Conservation (phyloP, 2,329 filamentous ascomycete species). For the Mycocentrospora acerina region DNA sequence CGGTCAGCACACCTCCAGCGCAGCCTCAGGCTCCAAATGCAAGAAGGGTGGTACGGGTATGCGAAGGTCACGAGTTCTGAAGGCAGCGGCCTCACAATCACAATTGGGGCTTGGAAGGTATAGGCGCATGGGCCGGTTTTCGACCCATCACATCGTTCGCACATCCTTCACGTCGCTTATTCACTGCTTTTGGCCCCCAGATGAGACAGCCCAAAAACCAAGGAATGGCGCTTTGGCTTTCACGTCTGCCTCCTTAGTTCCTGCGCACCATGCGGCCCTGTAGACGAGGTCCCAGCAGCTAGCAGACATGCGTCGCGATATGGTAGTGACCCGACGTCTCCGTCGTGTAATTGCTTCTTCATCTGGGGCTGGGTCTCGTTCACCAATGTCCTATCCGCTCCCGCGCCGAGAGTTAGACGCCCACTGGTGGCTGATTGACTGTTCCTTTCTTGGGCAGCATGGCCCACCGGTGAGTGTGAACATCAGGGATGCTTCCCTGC, state of each 20-base stretch:
- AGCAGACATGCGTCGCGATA: conserved; percentile 16
- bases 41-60: too few species aligned
- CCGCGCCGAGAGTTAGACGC: conserved; percentile 24
- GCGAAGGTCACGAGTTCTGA: too few species aligned
- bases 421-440: conserved; percentile 35
- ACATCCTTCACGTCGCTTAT: conserved; percentile 2
- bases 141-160: conserved; percentile 11
- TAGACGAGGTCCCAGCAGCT: conserved; percentile 14
- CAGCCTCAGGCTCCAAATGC: conserved; percentile 4
- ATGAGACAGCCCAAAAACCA: conserved; percentile 12
- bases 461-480: conserved; percentile 34
- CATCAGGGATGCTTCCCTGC: conserved; percentile 14
- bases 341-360: conserved; percentile 27
- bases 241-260: conserved; percentile 11
- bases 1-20: conserved; percentile 24
- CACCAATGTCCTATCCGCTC: conserved; percentile 25
- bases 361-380: conserved; percentile 22
- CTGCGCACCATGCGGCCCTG: conserved; percentile 15
- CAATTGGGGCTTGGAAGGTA: conserved; percentile 1
- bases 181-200: conserved; percentile 20
- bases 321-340: conserved; percentile 26
- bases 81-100: conserved; percentile 12
- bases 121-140: background rate
- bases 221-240: conserved; percentile 15
- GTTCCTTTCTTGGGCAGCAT: conserved; percentile 12